Evolutionary conservation across 1,284 basidiomycete species (phyloP), one percentile per base, ranked within the genome.

Genomic region (Melampsora americana): DNA sequence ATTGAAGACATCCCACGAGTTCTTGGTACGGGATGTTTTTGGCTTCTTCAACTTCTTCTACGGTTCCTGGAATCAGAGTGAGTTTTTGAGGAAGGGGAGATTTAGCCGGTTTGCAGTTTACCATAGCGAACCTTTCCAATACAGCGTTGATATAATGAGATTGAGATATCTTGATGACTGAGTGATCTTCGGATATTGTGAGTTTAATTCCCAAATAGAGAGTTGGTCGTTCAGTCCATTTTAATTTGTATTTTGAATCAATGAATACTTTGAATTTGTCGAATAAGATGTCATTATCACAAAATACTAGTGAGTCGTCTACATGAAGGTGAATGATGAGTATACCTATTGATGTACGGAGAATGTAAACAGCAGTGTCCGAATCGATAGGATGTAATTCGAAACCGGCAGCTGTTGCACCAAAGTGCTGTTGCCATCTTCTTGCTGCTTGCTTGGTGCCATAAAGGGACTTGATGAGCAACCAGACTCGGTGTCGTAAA

Each of bases 381-480:
- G 9, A 35, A 9, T 35, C 35, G 9, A 35, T 35, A 35, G 35
- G 35, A 35, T 35, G 35, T 35, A 35, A 9, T 35, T 35, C 35
- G 9, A 35, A 35, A 35, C 35, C 9, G 35, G 35, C 35, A 35
- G 35, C 35, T 35, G 35, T 30, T 62, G n/a, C 60, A n/a, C n/a
- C n/a, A n/a, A n/a, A n/a, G n/a, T n/a, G 35, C 35, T 35, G 35
- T 30, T 62, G n/a, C 60, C 60, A 62, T 28, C 20, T n/a, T n/a
- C 60, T 18, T 30, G 60, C n/a, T 23, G 60, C 60, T 62, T 62
- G n/a, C 20, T 30, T 26, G 30, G 60, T 62, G 28, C 23, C 60
- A 62, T 62, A 62, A 62, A 62, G 23, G 23, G 60, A 62, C 16
- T 62, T 62, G 60, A 23, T 62, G 16, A 62, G 30, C 60, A 23